Percentiles rank a stretch among this genome's conserved stretches.
Conservation (phyloP, 805 yeast genomes). For the Ascoidea rubescens region DNA sequence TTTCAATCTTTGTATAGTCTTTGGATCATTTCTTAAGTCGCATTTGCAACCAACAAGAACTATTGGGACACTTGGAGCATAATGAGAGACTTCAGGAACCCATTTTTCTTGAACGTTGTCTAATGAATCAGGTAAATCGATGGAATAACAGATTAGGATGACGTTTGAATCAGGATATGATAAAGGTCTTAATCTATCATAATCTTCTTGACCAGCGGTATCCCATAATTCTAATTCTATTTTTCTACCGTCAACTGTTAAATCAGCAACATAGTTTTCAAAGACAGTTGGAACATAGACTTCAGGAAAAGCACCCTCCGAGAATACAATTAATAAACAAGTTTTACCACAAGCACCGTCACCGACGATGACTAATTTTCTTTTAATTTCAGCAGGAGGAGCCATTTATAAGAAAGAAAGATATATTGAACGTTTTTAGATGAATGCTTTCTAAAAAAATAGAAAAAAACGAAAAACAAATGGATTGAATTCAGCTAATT, state of each 20-base stretch:
- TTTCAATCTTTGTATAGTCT: constrained; percentile 19
- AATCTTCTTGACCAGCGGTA: constrained; percentile 97
- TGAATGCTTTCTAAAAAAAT: too few relatives aligned
- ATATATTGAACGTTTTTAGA: too few relatives aligned
- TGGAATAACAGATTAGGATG: constrained; percentile 76
- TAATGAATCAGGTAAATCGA: constrained; percentile 80
- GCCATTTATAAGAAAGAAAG: too few relatives aligned
- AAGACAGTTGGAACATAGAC: constrained; percentile 91
- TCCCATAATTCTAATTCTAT: constrained; percentile 93
- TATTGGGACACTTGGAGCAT: constrained; percentile 87
- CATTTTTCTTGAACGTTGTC: constrained; percentile 91
- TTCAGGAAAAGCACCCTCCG: constrained; percentile 82
- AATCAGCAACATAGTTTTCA: constrained; percentile 94
- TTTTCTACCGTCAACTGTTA: constrained; percentile 76
- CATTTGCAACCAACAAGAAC: constrained; percentile 83
- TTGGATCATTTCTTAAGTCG: constrained; percentile 71
- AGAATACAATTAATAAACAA: constrained; percentile 70
- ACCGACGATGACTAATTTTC: constrained; percentile 84
- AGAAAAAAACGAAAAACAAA: too few relatives aligned
- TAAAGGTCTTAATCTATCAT: constrained; percentile 82
- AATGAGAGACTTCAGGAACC: constrained; percentile 84
- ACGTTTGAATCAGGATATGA: constrained; percentile 88
- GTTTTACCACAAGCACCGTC: constrained; percentile 97
- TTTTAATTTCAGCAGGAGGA: constrained; percentile 23
- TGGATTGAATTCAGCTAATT: too few relatives aligned